Base-by-base conservation (phyloP, 2,329 filamentous ascomycete species). In the Aspergillus sp. region DNA sequence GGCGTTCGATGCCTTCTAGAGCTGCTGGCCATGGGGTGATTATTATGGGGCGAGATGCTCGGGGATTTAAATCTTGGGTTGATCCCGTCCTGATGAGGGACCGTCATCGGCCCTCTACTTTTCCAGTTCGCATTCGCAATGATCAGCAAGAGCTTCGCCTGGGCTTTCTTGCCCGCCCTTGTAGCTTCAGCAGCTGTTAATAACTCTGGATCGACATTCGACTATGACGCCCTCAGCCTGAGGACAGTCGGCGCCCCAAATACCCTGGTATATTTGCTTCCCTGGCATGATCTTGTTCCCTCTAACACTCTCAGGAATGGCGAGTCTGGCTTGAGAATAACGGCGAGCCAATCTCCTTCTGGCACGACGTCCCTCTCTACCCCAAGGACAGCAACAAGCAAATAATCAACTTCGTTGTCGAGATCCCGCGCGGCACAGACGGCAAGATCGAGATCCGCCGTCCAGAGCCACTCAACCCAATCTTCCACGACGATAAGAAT, bases 381-480 rank as follows among this genome's bases (percentile, higher is more conserved):
- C 42, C 51, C 5, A 17, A 53, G 9, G n/a, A n/a, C 4, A 5
- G 4, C 17, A 20, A 30, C 42, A 54, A 40, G 22, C 51, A 46
- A 39, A 41, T 40, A 19, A n/a, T 47, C 33, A 54, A 54, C 15
- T 54, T 54, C 17, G 40, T 54, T 33, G 51, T 54, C n/a, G 51
- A 54, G 33, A 54, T 54, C 42, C 51, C 51, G 0, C 51, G 51
- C 30, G 20, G 33, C 15, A 19, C 15, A 12, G 42, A 54, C 42
- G 42, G 42, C 30, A 54, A 54, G 19, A 54, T 54, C 42, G 51
- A 54, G 11, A 47, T 54, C 42, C 19, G 33, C 2, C 42, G 51
- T 12, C 20, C 34, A 4, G 51, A 54, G 13, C 51, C 41, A 1
- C 42, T 40, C 3, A 54, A 54, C 11, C 51, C 51, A 2, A 54